phyloP scores from a whole-genome alignment of 495 filamentous ascomycete species.

The Penicillium silybi region DNA sequence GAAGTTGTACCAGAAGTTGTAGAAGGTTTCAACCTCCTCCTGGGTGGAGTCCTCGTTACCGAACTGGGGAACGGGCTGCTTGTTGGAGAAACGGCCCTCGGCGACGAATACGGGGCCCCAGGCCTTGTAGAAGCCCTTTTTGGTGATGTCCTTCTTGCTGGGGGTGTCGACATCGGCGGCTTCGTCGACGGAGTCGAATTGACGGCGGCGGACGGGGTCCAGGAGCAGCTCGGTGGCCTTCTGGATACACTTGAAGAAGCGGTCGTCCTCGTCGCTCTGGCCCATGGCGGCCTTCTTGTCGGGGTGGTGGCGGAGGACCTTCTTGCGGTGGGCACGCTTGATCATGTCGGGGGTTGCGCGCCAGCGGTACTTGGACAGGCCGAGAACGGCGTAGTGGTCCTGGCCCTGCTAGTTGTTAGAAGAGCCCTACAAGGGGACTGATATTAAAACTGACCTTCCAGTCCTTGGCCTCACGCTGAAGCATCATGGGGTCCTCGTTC shows the following conservation, averaged over 20 bases:
- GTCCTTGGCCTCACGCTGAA: conserved; percentile 92
- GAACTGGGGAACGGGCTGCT: conserved; percentile 78
- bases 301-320: conserved; percentile 96
- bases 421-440: background rate
- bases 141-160: conserved; percentile 71
- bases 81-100: conserved; percentile 89
- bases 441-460: conserved; percentile 72
- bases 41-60: conserved; percentile 80
- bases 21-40: conserved; percentile 89
- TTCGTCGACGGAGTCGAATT: conserved; percentile 96
- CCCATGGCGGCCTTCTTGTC: conserved; percentile 92
- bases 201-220: conserved; percentile 87
- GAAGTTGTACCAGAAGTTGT: conserved; percentile 99
- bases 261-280: conserved; percentile 85
- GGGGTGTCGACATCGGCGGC: conserved; percentile 87
- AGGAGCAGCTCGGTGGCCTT: conserved; percentile 91
- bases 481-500: conserved; percentile 84
- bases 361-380: conserved; percentile 85
- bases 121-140: conserved; percentile 88
- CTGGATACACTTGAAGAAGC: conserved; percentile 99
- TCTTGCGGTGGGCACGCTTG: conserved; percentile 97
- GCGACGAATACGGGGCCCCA: conserved; percentile 84
- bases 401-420: conserved; percentile 58
- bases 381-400: conserved; percentile 98
- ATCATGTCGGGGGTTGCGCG: conserved; percentile 95